Evolutionary conservation across 2,329 filamentous ascomycete genomes (phyloP).

Genomic region (Hymenoscyphus scutula): DNA sequence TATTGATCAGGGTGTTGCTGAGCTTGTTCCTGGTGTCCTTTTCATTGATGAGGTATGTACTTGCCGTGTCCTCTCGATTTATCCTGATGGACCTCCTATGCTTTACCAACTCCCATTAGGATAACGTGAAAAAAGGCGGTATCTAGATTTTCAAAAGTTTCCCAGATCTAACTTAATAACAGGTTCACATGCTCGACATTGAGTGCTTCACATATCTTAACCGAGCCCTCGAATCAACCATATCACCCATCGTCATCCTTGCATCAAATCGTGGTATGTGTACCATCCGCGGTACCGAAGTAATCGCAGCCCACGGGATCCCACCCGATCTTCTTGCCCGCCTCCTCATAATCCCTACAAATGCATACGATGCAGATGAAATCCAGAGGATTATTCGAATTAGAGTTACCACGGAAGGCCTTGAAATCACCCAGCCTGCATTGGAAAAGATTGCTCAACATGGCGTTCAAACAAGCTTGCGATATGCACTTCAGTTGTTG

Average conservation of each 20-base stretch:
- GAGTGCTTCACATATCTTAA: constrained; percentile 99
- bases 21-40: constrained; percentile 94
- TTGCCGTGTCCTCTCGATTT: not conserved
- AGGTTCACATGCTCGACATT: constrained; percentile 99
- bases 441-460: constrained; percentile 84
- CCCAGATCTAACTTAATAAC: too few species aligned
- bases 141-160: too few species aligned
- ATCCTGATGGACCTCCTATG: too few species aligned
- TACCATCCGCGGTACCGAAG: constrained; percentile 82
- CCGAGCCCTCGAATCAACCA: constrained; percentile 90
- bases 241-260: constrained; percentile 95
- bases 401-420: constrained; percentile 76
- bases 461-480: constrained; percentile 82
- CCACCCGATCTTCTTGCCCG: constrained; percentile 91
- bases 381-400: constrained; percentile 90
- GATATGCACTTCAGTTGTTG: constrained; percentile 90
- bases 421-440: constrained; percentile 76
- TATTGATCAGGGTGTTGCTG: constrained; percentile 96
- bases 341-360: constrained; percentile 92
- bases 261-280: constrained; percentile 95
- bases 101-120: too few species aligned
- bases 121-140: too few species aligned
- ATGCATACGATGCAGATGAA: constrained; percentile 82
- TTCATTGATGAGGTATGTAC: constrained; percentile 93
- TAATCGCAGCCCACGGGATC: constrained; percentile 87